Percentiles rank a stretch among this genome's conserved stretches.
phyloP scores from a whole-genome alignment of 169 alveolate genomes.

The Plasmodium knowlesi region DNA sequence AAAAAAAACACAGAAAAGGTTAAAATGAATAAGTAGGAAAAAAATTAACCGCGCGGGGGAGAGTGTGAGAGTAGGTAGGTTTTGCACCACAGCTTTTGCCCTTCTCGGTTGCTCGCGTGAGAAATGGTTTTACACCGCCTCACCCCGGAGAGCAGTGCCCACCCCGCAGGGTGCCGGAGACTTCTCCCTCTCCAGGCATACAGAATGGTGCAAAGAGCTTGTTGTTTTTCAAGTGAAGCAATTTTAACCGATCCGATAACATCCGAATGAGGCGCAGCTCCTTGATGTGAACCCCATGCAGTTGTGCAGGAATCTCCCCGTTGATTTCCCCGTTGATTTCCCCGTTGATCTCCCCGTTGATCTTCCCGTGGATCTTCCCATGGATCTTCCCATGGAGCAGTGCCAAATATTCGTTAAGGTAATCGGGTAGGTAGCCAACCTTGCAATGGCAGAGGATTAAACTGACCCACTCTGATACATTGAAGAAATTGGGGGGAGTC shows the following conservation, averaged over 20 bases:
- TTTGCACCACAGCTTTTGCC: neutral
- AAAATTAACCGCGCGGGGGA: neutral
- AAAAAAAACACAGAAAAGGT: neutral
- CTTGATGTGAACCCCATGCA: neutral
- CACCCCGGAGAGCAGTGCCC: neutral
- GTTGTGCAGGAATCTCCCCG: neutral
- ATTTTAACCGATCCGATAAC: neutral
- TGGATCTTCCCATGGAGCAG: neutral
- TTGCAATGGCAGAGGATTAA: constrained; percentile 5
- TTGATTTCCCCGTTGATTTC: too few relatives aligned
- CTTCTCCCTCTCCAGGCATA: neutral
- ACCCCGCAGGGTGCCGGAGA: too few relatives aligned
- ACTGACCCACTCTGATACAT: constrained; percentile 23
- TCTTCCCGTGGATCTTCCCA: neutral
- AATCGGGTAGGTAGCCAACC: neutral
- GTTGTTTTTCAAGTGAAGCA: neutral
- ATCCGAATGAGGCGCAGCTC: neutral
- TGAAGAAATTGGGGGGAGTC: neutral
- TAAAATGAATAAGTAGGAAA: neutral
- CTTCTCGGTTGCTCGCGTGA: neutral
- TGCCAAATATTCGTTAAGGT: neutral
- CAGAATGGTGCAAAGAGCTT: neutral
- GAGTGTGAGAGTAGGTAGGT: neutral
- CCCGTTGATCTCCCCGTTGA: neutral
- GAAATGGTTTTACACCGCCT: neutral